phyloP scores from a whole-genome alignment of 805 yeast genomes.

The Wickerhamomyces xylosicus region DNA sequence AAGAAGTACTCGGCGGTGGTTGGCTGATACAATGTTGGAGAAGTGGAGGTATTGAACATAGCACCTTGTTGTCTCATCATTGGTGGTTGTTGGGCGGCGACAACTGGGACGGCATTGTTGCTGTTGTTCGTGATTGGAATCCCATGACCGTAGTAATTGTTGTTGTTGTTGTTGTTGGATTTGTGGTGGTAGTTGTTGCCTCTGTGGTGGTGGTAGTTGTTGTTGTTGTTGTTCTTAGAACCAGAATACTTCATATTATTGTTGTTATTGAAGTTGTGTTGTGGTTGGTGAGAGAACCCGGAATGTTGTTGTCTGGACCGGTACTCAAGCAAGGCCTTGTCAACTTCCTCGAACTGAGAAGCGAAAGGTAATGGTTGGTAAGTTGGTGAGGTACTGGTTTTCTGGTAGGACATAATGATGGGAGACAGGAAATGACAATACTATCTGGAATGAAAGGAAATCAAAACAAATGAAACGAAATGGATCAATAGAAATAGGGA shows the following conservation, averaged over 20 bases:
- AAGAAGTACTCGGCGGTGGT: not conserved
- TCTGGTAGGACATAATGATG: too few relatives aligned
- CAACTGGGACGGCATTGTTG: conserved; percentile 2
- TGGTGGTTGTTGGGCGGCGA: not conserved
- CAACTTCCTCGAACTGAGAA: conserved; percentile 7
- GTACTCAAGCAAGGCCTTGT: conserved; percentile 16
- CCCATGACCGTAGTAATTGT: conserved; percentile 2
- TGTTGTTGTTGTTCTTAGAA: not conserved
- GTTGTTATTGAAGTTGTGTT: conserved; percentile 1
- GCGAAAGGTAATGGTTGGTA: too few relatives aligned
- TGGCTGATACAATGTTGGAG: not conserved
- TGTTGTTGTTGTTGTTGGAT: conserved; percentile 1
- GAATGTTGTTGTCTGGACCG: conserved; percentile 13
- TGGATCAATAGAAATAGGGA: too few relatives aligned
- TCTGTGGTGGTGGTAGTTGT: not conserved
- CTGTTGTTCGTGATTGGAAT: not conserved
- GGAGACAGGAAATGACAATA: too few relatives aligned
- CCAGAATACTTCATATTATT: not conserved
- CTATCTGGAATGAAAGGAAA: too few relatives aligned
- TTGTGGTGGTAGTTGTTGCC: not conserved
- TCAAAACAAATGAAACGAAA: too few relatives aligned
- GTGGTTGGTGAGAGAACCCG: not conserved
- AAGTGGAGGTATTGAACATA: not conserved
- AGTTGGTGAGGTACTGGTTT: too few relatives aligned
- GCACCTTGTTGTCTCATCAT: conserved; percentile 1